Percentiles rank a stretch among this genome's conserved stretches.
These are phyloP conservation scores for Cladosporium sp. DNA, from an alignment of 2,329 filamentous ascomycete species.

Conservation along the genomic window DNA sequence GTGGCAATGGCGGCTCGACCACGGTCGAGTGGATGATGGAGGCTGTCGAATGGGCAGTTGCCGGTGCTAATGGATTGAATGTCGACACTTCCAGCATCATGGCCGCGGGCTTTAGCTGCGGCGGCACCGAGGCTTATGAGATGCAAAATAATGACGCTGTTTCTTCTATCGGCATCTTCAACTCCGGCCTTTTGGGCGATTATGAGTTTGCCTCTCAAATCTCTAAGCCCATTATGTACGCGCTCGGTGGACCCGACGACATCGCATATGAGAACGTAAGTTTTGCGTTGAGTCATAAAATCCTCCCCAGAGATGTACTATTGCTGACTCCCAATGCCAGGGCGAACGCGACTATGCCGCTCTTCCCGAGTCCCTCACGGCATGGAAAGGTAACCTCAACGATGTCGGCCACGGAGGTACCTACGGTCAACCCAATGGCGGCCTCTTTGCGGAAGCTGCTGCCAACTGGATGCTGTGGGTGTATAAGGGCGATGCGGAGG, in stretches of 20 bases:
- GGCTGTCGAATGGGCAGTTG: slow-evolving; percentile 6
- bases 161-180: slow-evolving; percentile 7
- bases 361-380: neutral
- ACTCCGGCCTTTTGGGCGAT: slow-evolving; percentile 1
- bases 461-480: slow-evolving; percentile 11
- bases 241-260: slow-evolving; percentile 5
- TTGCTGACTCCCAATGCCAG: neutral
- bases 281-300: neutral
- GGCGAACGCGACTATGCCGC: slow-evolving; percentile 11
- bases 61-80: slow-evolving; percentile 5
- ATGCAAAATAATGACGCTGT: slow-evolving; percentile 6
- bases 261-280: slow-evolving; percentile 12
- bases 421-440: slow-evolving; percentile 7
- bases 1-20: slow-evolving; percentile 4
- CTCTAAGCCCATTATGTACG: slow-evolving; percentile 8
- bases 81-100: slow-evolving; percentile 9
- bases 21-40: slow-evolving; percentile 10
- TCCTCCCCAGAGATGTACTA: neutral
- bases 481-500: slow-evolving; percentile 6
- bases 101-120: slow-evolving; percentile 12
- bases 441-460: slow-evolving; percentile 6
- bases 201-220: neutral
- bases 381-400: slow-evolving; percentile 12
- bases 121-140: slow-evolving; percentile 11
- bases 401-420: slow-evolving; percentile 11